Percentiles rank a stretch among this genome's conserved stretches.
phyloP scores from a whole-genome alignment of 805 yeast genomes.

The Candida sakaeoensis region DNA sequence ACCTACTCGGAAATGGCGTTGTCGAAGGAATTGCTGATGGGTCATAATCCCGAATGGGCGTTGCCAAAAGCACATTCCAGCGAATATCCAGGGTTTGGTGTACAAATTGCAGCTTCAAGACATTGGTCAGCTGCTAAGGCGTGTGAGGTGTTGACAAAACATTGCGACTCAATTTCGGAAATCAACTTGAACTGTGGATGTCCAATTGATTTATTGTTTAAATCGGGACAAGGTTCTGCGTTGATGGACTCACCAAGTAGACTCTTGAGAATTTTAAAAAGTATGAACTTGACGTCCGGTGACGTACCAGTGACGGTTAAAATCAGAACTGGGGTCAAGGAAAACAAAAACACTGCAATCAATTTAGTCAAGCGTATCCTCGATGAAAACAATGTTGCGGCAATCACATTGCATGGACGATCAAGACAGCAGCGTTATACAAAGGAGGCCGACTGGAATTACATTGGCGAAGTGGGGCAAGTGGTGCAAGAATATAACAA shows the following conservation, averaged over 20 bases:
- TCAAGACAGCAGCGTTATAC: slow-evolving; percentile 95
- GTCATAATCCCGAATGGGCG: slow-evolving; percentile 96
- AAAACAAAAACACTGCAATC: slow-evolving; percentile 84
- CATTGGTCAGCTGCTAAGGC: slow-evolving; percentile 94
- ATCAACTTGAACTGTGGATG: slow-evolving; percentile 94
- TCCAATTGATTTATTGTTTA: slow-evolving; percentile 91
- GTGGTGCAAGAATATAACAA: slow-evolving; percentile 59
- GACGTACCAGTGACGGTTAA: slow-evolving; percentile 90
- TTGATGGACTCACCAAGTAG: slow-evolving; percentile 85
- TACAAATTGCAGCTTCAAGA: slow-evolving; percentile 87
- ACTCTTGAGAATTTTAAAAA: slow-evolving; percentile 70
- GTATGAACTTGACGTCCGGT: slow-evolving; percentile 87
- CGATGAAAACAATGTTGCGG: slow-evolving; percentile 78
- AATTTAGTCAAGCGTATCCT: slow-evolving; percentile 67
- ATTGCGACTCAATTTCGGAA: slow-evolving; percentile 65
- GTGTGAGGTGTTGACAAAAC: slow-evolving; percentile 67
- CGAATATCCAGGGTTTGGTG: slow-evolving; percentile 88
- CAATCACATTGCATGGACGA: slow-evolving; percentile 93
- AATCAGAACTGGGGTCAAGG: slow-evolving; percentile 87
- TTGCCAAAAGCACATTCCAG: slow-evolving; percentile 80
- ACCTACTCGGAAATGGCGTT: slow-evolving; percentile 97
- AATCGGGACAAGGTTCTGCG: slow-evolving; percentile 95
- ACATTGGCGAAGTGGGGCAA: slow-evolving; percentile 69
- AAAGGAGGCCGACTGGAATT: slow-evolving; percentile 88
- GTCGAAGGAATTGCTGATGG: slow-evolving; percentile 79